A percentile compares a stretch with the other conserved stretches of the same genome.
Conservation (phyloP, 768 basidiomycete genomes). For the Lentinula lateritia region DNA sequence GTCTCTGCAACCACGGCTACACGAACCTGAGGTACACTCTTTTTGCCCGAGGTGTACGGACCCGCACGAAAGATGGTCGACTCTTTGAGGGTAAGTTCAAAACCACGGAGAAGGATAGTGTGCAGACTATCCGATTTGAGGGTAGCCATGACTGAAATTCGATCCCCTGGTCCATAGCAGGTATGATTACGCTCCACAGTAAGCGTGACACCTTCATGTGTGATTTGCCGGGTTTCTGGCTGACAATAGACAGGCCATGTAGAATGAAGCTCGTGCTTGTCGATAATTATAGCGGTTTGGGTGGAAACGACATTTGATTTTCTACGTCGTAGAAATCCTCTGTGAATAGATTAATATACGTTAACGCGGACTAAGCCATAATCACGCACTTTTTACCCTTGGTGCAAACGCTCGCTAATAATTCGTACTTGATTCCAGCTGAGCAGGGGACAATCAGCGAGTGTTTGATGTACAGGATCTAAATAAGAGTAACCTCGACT, state of each 20-base stretch:
- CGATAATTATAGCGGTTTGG: conserved; percentile 70
- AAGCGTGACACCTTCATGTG: conserved; percentile 67
- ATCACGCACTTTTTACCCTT: conserved; percentile 74
- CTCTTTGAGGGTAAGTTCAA: conserved; percentile 78
- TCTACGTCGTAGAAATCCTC: conserved; percentile 79
- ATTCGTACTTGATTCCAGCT: conserved; percentile 88
- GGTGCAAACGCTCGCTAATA: conserved; percentile 80
- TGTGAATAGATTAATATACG: conserved; percentile 21
- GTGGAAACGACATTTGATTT: conserved; percentile 66
- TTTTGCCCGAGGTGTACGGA: conserved; percentile 48
- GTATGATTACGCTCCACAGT: conserved; percentile 70
- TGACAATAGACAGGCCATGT: conserved; percentile 90
- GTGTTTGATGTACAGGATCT: not conserved
- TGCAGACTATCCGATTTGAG: conserved; percentile 67
- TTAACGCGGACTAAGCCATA: not conserved
- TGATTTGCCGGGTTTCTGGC: conserved; percentile 60
- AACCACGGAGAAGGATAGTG: conserved; percentile 73
- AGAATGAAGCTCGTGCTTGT: conserved; percentile 91
- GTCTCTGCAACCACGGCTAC: conserved; percentile 58
- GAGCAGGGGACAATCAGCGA: not conserved
- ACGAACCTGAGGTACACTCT: conserved; percentile 52
- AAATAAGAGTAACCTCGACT: conserved; percentile 48
- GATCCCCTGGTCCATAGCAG: conserved; percentile 86
- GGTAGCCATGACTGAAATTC: conserved; percentile 63
- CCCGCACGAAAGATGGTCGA: conserved; percentile 69